These are phyloP conservation scores for Diaporthe ampelina DNA, from an alignment of 2,329 filamentous ascomycete species.

Conservation along the genomic window DNA sequence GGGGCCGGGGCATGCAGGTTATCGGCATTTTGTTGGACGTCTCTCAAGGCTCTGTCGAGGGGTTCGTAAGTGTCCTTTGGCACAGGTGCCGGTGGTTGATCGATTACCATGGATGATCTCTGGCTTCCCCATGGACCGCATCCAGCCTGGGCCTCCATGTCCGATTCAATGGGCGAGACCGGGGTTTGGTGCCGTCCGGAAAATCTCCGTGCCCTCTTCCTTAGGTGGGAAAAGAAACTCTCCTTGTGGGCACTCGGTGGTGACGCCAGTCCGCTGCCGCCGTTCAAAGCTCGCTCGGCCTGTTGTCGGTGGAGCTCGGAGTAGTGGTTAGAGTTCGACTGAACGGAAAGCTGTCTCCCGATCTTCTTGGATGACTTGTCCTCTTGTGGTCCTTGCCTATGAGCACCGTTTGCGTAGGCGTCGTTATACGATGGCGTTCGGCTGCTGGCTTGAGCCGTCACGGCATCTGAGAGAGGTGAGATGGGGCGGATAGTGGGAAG, in stretches of 20 bases:
- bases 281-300: constrained; percentile 90
- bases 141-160: constrained; percentile 92
- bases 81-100: constrained; percentile 64
- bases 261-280: constrained; percentile 80
- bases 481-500: constrained; percentile 94
- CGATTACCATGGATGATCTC: constrained; percentile 85
- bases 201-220: constrained; percentile 91
- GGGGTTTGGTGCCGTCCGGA: constrained; percentile 91
- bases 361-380: constrained; percentile 89
- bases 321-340: constrained; percentile 94
- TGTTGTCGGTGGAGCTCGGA: constrained; percentile 90
- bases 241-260: constrained; percentile 88
- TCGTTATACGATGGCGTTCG: constrained; percentile 69
- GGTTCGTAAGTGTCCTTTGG: constrained; percentile 72
- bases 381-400: constrained; percentile 59
- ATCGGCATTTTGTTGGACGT: constrained; percentile 66
- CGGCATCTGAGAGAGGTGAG: constrained; percentile 94
- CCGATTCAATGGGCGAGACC: constrained; percentile 83
- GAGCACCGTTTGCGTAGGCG: constrained; percentile 57
- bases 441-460: constrained; percentile 88
- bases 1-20: constrained; percentile 62
- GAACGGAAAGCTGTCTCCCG: constrained; percentile 91
- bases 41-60: constrained; percentile 70
- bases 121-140: constrained; percentile 92
- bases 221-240: constrained; percentile 97